Conservation (phyloP, 495 filamentous ascomycete species). For the Neurospora africana region DNA sequence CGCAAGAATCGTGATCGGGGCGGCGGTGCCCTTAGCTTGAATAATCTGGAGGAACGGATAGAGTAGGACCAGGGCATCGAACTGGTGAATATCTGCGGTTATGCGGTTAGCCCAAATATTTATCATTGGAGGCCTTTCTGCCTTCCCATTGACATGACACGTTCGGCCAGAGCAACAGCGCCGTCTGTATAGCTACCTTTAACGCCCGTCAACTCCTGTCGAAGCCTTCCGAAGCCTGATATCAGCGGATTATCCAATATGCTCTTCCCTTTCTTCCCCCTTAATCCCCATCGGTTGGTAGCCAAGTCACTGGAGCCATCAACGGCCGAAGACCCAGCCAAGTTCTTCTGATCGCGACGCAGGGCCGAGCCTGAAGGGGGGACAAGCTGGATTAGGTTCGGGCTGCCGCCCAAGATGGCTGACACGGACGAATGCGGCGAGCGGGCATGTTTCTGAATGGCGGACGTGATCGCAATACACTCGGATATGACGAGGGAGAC, state of each 20-base stretch:
- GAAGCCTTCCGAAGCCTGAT: constrained; percentile 81
- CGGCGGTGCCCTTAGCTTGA: constrained; percentile 90
- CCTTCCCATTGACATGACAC: neutral
- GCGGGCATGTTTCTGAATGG: constrained; percentile 94
- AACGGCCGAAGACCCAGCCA: constrained; percentile 7
- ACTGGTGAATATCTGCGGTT: constrained; percentile 63
- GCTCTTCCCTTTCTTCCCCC: constrained; percentile 96
- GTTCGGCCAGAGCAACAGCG: neutral
- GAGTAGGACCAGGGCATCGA: constrained; percentile 82
- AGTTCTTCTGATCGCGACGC: constrained; percentile 24
- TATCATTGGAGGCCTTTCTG: neutral
- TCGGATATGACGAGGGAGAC: constrained; percentile 95
- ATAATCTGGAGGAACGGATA: constrained; percentile 97
- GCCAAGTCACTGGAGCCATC: constrained; percentile 34
- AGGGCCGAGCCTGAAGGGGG: constrained; percentile 26
- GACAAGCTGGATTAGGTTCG: constrained; percentile 40
- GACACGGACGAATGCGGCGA: constrained; percentile 96
- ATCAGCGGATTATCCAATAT: constrained; percentile 98
- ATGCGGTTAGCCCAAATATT: constrained; percentile 7
- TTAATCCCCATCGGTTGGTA: constrained; percentile 67
- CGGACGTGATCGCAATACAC: constrained; percentile 96
- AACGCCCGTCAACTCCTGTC: constrained; percentile 82
- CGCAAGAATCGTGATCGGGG: constrained; percentile 89
- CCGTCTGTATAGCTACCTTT: constrained; percentile 43
- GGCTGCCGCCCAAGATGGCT: constrained; percentile 80